Percentiles rank a stretch among this genome's conserved stretches.
phyloP scores from a whole-genome alignment of 2,329 filamentous ascomycete species.

The Coniochaeta ligniaria region DNA sequence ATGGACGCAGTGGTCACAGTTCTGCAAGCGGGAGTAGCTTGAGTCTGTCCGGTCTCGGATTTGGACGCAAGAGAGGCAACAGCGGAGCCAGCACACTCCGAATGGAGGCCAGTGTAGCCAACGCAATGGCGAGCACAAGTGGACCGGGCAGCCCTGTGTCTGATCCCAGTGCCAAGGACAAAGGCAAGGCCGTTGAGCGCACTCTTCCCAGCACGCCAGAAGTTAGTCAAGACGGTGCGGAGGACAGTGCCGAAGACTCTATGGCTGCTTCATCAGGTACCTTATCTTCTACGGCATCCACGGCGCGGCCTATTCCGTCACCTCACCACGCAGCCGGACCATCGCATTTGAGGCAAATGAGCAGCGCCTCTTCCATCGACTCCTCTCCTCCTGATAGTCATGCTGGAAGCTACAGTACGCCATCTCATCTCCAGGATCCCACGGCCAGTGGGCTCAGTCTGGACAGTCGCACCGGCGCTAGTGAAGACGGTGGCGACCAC shows the following conservation, averaged over 20 bases:
- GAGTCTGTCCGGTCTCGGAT: slow-evolving; percentile 52
- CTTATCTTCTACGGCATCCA: slow-evolving; percentile 22
- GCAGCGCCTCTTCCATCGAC: slow-evolving; percentile 75
- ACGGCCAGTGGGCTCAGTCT: slow-evolving; percentile 49
- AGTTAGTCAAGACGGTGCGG: slow-evolving; percentile 7
- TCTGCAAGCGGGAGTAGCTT: slow-evolving; percentile 58
- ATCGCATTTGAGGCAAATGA: slow-evolving; percentile 74
- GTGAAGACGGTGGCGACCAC: slow-evolving; percentile 33
- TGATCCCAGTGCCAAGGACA: slow-evolving; percentile 33
- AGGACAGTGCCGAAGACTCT: background rate
- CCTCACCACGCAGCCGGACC: slow-evolving; percentile 49
- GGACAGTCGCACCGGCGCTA: slow-evolving; percentile 33
- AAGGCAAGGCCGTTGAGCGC: slow-evolving; percentile 67
- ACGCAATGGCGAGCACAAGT: slow-evolving; percentile 26
- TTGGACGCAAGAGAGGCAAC: slow-evolving; percentile 52
- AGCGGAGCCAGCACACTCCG: slow-evolving; percentile 53
- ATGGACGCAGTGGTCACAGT: slow-evolving; percentile 31
- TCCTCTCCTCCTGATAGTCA: slow-evolving; percentile 69
- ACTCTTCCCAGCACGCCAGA: slow-evolving; percentile 18
- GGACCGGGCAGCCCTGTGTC: slow-evolving; percentile 25
- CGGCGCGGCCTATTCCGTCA: slow-evolving; percentile 36
- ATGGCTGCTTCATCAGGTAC: slow-evolving; percentile 8
- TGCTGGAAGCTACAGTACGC: slow-evolving; percentile 40
- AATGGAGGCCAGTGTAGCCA: slow-evolving; percentile 45
- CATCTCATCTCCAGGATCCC: slow-evolving; percentile 33